Evolutionary conservation across 306 rosid genomes (phyloP).

Genomic region (Calophaca sinica): DNA sequence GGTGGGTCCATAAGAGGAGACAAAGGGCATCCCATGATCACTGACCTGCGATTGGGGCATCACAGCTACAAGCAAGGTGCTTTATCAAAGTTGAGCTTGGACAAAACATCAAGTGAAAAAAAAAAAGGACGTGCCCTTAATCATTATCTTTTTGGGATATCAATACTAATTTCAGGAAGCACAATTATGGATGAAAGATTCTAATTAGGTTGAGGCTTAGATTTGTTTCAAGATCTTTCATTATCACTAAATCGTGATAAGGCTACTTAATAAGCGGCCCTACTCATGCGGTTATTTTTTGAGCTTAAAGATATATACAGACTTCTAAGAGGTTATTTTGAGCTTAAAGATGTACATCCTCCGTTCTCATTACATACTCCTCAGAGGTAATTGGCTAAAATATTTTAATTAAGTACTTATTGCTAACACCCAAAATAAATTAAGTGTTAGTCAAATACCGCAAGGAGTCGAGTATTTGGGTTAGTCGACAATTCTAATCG

Average conservation of each 20-base stretch:
- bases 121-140: slow-evolving; percentile 22
- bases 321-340: too few species aligned
- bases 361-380: too few species aligned
- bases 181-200: slow-evolving; percentile 56
- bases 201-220: slow-evolving; percentile 40
- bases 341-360: too few species aligned
- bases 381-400: too few species aligned
- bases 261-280: slow-evolving; percentile 29
- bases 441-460: too few species aligned
- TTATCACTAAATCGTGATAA: slow-evolving; percentile 53
- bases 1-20: slow-evolving; percentile 72
- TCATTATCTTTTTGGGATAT: slow-evolving; percentile 43
- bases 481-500: too few species aligned
- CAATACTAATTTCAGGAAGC: slow-evolving; percentile 43
- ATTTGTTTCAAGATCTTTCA: slow-evolving; percentile 55
- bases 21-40: slow-evolving; percentile 89
- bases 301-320: neutral
- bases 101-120: slow-evolving; percentile 34
- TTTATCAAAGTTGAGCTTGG: slow-evolving; percentile 52
- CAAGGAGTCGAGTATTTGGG: too few species aligned
- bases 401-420: too few species aligned
- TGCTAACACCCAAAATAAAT: too few species aligned
- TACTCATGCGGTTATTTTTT: neutral
- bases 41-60: slow-evolving; percentile 67
- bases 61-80: slow-evolving; percentile 49